Percentiles rank a stretch among this genome's conserved stretches.
These are phyloP conservation scores for Ochromonas danica DNA, from an alignment of 108 stramenopile species.

Conservation along the genomic window DNA sequence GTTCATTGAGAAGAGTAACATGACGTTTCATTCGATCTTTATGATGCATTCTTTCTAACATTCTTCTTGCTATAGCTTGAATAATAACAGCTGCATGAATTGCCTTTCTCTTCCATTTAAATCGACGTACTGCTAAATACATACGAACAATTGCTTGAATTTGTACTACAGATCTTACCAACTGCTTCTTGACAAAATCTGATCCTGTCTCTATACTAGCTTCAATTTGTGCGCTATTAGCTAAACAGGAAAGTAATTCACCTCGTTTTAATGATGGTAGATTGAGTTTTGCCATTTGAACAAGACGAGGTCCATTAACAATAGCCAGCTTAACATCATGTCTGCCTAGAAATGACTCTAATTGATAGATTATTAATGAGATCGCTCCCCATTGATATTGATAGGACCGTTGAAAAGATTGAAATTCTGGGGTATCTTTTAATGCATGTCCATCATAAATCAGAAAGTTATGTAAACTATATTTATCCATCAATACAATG, in stretches of 20 bases:
- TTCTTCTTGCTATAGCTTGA: slow-evolving; percentile 37
- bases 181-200: neutral
- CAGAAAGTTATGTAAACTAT: slow-evolving; percentile 46
- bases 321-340: slow-evolving; percentile 49
- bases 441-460: slow-evolving; percentile 52
- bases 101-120: neutral
- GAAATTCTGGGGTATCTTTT: slow-evolving; percentile 55
- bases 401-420: slow-evolving; percentile 46
- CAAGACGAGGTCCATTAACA: slow-evolving; percentile 47
- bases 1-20: neutral
- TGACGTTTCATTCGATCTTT: neutral
- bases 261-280: slow-evolving; percentile 38
- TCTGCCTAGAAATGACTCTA: slow-evolving; percentile 43
- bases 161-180: neutral
- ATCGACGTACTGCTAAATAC: neutral
- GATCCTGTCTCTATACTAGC: neutral
- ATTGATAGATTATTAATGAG: slow-evolving; percentile 27
- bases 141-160: slow-evolving; percentile 30
- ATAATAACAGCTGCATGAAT: slow-evolving; percentile 20
- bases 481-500: slow-evolving; percentile 50
- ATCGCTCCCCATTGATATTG: slow-evolving; percentile 47
- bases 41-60: slow-evolving; percentile 6
- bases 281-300: slow-evolving; percentile 49
- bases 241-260: slow-evolving; percentile 46
- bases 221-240: slow-evolving; percentile 48